phyloP scores from a whole-genome alignment of 2,329 filamentous ascomycete species.

The Aspergillus versicolor region DNA sequence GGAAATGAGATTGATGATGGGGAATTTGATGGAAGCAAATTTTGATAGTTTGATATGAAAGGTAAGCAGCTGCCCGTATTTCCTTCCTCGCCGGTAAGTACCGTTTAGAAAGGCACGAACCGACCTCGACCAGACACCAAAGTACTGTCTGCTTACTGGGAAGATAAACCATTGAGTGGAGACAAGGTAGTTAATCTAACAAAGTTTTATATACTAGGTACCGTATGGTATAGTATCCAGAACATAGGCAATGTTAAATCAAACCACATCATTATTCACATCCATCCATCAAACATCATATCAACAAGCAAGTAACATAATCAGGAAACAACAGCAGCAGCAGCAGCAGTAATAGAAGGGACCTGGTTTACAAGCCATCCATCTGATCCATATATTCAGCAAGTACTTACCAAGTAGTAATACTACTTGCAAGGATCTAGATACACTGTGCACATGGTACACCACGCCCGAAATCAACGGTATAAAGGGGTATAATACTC shows the following conservation, averaged over 20 bases:
- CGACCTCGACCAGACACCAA: no score
- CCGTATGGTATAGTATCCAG: neutral
- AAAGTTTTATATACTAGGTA: neutral
- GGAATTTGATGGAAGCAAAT: no score
- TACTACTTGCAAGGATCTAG: no score
- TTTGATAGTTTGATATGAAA: no score
- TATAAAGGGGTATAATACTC: constrained; percentile 26
- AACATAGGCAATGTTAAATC: neutral
- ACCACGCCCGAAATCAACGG: constrained; percentile 17
- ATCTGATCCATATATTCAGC: no score
- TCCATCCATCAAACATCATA: neutral
- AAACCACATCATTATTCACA: neutral
- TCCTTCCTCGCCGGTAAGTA: no score
- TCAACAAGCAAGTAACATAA: neutral
- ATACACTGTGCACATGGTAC: neutral
- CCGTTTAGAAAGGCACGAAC: no score
- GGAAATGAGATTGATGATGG: no score
- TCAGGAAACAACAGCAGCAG: neutral
- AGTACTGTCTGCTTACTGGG: no score
- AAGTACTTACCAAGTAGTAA: no score
- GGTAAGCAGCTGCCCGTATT: no score
- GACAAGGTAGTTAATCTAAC: neutral
- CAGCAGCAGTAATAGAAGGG: neutral
- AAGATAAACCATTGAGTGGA: neutral
- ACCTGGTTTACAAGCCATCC: neutral